Conservation (phyloP, 2,329 filamentous ascomycete genomes). For the Septoria petroselini region DNA sequence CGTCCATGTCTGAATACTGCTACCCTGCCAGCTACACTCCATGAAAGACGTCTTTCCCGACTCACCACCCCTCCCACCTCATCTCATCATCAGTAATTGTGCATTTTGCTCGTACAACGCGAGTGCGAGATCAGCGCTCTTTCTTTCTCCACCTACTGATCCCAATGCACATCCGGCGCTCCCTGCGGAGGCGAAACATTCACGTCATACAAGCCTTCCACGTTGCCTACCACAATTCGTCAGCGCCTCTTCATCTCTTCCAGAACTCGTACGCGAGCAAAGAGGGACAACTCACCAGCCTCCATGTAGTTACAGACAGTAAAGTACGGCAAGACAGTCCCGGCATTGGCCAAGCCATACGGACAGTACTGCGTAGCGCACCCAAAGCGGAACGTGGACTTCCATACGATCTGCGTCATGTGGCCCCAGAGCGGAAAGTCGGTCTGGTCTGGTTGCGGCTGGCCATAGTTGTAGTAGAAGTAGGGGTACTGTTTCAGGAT, state of each 20-base stretch:
- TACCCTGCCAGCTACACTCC: too few species aligned
- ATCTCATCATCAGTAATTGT: too few species aligned
- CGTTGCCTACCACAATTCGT: background rate
- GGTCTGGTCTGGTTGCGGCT: slow-evolving; percentile 56
- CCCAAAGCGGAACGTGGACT: slow-evolving; percentile 58
- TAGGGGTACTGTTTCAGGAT: too few species aligned
- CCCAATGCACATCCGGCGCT: slow-evolving; percentile 3
- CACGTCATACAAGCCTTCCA: slow-evolving; percentile 16
- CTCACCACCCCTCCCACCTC: too few species aligned
- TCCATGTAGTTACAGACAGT: slow-evolving; percentile 86
- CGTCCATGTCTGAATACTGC: too few species aligned
- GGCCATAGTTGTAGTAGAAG: slow-evolving; percentile 55
- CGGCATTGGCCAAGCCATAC: slow-evolving; percentile 49
- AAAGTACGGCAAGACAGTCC: slow-evolving; percentile 55
- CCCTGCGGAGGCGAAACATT: slow-evolving; percentile 9
- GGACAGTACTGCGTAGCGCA: slow-evolving; percentile 59
- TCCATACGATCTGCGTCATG: slow-evolving; percentile 74
- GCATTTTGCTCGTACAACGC: too few species aligned
- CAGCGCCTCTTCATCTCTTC: background rate
- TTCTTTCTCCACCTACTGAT: too few species aligned
- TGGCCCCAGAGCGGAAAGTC: slow-evolving; percentile 68
- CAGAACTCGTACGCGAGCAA: background rate
- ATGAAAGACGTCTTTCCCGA: too few species aligned
- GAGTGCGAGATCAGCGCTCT: too few species aligned
- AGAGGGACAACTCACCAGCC: slow-evolving; percentile 57